A percentile compares a stretch with the other conserved stretches of the same genome.
phyloP scores from a whole-genome alignment of 176 grass and related monocot species.

The Musa acuminata region DNA sequence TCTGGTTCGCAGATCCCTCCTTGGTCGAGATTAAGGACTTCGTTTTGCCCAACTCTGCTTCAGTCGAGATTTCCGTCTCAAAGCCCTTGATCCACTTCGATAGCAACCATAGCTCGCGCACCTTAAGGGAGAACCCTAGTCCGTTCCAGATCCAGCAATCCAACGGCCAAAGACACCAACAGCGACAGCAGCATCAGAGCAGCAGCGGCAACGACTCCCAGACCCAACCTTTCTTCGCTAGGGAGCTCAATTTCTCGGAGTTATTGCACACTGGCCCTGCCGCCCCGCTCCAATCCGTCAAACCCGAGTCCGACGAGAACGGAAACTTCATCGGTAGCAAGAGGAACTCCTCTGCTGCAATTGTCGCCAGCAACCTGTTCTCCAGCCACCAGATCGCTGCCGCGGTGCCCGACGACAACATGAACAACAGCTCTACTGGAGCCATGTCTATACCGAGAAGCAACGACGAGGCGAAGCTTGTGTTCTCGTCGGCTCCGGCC shows the following conservation, averaged over 20 bases:
- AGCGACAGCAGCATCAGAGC: background rate
- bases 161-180: background rate
- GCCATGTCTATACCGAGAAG: slow-evolving; percentile 69
- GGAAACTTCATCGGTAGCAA: slow-evolving; percentile 51
- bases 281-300: slow-evolving; percentile 40
- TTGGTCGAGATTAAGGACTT: slow-evolving; percentile 56
- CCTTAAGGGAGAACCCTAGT: slow-evolving; percentile 55
- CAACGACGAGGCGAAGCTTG: slow-evolving; percentile 81
- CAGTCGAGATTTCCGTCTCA: slow-evolving; percentile 62
- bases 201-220: background rate
- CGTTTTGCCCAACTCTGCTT: slow-evolving; percentile 13
- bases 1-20: slow-evolving; percentile 71
- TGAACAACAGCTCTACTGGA: slow-evolving; percentile 60
- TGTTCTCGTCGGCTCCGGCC: slow-evolving; percentile 57
- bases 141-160: slow-evolving; percentile 25
- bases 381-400: slow-evolving; percentile 41
- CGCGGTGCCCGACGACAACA: slow-evolving; percentile 31
- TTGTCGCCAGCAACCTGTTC: slow-evolving; percentile 49
- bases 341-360: slow-evolving; percentile 36
- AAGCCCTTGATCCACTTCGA: slow-evolving; percentile 71
- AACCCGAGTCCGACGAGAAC: slow-evolving; percentile 73
- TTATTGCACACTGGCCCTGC: slow-evolving; percentile 30
- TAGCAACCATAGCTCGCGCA: slow-evolving; percentile 57
- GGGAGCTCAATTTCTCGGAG: slow-evolving; percentile 81
- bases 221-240: slow-evolving; percentile 12